Evolutionary conservation across 2,329 filamentous ascomycete genomes (phyloP).

Genomic region (Rhynchosporium agropyri): DNA sequence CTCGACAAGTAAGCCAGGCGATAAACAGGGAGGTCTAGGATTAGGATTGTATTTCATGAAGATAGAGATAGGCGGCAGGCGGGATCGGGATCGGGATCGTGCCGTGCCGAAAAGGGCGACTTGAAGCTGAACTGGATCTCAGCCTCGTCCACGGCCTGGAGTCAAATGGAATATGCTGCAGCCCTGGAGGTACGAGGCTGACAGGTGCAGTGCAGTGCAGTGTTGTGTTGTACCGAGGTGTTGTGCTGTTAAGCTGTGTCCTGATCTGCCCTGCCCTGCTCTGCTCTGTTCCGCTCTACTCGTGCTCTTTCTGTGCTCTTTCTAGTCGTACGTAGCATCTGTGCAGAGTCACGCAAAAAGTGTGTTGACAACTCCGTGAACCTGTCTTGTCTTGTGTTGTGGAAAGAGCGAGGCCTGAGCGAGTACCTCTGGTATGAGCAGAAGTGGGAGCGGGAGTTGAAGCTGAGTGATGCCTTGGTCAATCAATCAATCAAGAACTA

Average conservation of each 20-base stretch:
- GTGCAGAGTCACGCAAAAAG: too few species aligned
- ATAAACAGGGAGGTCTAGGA: too few species aligned
- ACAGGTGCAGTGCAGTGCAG: not conserved
- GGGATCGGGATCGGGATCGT: not conserved
- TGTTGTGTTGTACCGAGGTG: not conserved
- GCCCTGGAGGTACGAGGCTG: not conserved
- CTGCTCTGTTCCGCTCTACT: not conserved
- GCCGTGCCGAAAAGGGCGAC: not conserved
- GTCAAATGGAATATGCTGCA: not conserved
- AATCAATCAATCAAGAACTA: too few species aligned
- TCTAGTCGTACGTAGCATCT: too few species aligned
- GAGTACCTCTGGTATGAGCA: too few species aligned
- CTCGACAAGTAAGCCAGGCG: too few species aligned
- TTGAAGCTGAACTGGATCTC: not conserved
- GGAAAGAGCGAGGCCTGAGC: not conserved
- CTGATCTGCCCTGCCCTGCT: not conserved
- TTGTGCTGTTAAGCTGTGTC: slow-evolving; percentile 7
- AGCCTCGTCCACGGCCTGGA: slow-evolving; percentile 10
- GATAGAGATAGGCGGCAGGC: not conserved
- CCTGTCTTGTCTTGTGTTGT: not conserved
- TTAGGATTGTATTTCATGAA: not conserved
- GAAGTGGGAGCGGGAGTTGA: too few species aligned
- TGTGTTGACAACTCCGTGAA: too few species aligned
- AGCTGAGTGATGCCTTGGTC: too few species aligned
- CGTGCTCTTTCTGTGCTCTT: too few species aligned